Conservation (phyloP, 177 flowering plant genomes). For the Tripterygium wilfordii region DNA sequence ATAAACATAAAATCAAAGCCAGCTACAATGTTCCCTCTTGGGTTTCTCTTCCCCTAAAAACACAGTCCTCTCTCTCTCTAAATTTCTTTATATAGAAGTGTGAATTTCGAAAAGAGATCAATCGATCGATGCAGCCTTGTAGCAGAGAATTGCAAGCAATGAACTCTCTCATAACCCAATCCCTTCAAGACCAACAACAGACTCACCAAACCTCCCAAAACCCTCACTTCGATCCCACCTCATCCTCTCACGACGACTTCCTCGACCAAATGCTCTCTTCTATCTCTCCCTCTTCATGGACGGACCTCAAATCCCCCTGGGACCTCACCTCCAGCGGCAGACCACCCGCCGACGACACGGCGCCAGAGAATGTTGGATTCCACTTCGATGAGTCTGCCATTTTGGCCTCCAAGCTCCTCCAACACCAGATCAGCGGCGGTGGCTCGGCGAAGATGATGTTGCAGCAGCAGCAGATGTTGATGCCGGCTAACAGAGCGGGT, state of each 20-base stretch:
- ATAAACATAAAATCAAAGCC: too few relatives aligned
- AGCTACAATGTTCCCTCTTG: too few relatives aligned
- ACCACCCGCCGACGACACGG: conserved; percentile 18
- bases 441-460: conserved; percentile 20
- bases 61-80: too few relatives aligned
- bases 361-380: conserved; percentile 13
- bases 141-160: conserved; percentile 42
- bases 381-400: conserved; percentile 40
- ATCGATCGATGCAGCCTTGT: conserved; percentile 20
- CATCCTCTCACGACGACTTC: conserved; percentile 62
- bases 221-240: conserved; percentile 31
- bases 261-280: conserved; percentile 69
- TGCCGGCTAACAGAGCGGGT: conserved; percentile 15
- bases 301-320: conserved; percentile 37
- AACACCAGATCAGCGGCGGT: conserved; percentile 58
- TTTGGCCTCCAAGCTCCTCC: conserved; percentile 56
- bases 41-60: too few relatives aligned
- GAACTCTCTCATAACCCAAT: conserved; percentile 29
- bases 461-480: conserved; percentile 46
- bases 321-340: conserved; percentile 20
- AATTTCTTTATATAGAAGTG: too few relatives aligned
- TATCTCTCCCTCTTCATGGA: conserved; percentile 36
- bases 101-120: not conserved
- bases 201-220: conserved; percentile 22
- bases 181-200: too few relatives aligned